Base-by-base conservation (phyloP, 164 flowering plant species). In the Nymphaea thermarum region DNA sequence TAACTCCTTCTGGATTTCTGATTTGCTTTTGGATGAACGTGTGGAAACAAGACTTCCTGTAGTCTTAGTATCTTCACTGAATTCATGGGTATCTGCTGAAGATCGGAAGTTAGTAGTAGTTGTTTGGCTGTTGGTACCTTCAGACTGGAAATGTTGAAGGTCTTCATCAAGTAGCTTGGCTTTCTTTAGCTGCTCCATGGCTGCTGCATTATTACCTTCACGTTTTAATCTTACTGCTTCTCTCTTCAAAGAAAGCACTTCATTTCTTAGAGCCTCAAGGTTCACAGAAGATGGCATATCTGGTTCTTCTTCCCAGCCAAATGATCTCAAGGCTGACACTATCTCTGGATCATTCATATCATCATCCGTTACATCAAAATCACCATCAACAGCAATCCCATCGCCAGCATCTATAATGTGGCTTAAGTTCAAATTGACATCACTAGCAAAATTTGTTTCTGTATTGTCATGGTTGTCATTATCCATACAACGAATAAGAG, bases 321-420 rank as follows among this genome's bases (percentile, higher is more conserved):
- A 73, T 51, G 93, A 84, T 71, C 78, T 68, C 62, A 94, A 77
- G 59, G 95, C 82, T 70, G 81, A 80, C 66, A 80, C 77, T 4
- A 94, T 82, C 64, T 87, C 97, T 25, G 98, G 97, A 62, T 94
- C 96, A 72, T 82, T 73, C 84, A 91, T 70, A 76, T 94, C 98
- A 66, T 82, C 89, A 63, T 89, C 93, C 10, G 93, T 88, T 63
- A 87, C 93, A 14, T 91, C 98, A 77, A 88, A 78, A 66, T 79
- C 76, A 67, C 74, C 77, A 78, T 83, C 86, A 71, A 68, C 77
- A 62, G 78, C 55, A 73, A 25, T 25, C 36, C 84, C 85, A 80
- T 82, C 82, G 65, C 74, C 70, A 76, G 68, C 60, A 44, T 74
- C 78, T n/a, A 74, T 66, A 76, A 86, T 79, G 65, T 78, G 73